Conservation (phyloP, 345 rosid genomes). For the Aethionema arabicum region DNA sequence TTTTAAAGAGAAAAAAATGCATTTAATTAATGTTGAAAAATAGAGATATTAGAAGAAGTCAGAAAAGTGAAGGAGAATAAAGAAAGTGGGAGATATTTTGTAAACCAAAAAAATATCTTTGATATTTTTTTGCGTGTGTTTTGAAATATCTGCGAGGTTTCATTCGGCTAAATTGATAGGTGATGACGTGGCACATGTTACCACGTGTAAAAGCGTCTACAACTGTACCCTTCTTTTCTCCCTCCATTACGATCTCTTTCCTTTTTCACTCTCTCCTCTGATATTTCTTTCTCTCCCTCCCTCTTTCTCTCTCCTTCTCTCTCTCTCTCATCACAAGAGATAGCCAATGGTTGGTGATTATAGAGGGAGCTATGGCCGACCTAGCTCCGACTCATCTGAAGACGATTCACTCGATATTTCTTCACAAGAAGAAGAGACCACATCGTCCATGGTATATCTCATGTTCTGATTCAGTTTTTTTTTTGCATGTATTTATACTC, state of each 20-base stretch:
- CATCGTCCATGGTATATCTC: conserved; percentile 36
- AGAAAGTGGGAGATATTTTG: conserved; percentile 34
- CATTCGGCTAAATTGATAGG: conserved; percentile 16
- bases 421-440: conserved; percentile 32
- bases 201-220: conserved; percentile 77
- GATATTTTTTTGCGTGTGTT: conserved; percentile 22
- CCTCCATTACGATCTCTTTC: not conserved
- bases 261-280: not conserved
- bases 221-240: conserved; percentile 48
- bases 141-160: conserved; percentile 22
- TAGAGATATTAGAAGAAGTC: not conserved
- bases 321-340: conserved; percentile 6
- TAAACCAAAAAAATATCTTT: conserved; percentile 19
- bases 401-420: conserved; percentile 27
- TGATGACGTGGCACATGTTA: conserved; percentile 50
- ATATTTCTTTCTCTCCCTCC: conserved; percentile 12
- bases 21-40: no score
- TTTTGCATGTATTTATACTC: conserved; percentile 25
- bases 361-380: conserved; percentile 33
- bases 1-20: no score
- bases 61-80: not conserved
- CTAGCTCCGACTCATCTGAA: conserved; percentile 37
- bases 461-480: not conserved
- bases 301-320: conserved; percentile 22
- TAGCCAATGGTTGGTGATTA: conserved; percentile 34